A percentile compares a stretch with the other conserved stretches of the same genome.
These are phyloP conservation scores for Picea abies DNA, from an alignment of 83 land plant genomes.

Conservation along the genomic window DNA sequence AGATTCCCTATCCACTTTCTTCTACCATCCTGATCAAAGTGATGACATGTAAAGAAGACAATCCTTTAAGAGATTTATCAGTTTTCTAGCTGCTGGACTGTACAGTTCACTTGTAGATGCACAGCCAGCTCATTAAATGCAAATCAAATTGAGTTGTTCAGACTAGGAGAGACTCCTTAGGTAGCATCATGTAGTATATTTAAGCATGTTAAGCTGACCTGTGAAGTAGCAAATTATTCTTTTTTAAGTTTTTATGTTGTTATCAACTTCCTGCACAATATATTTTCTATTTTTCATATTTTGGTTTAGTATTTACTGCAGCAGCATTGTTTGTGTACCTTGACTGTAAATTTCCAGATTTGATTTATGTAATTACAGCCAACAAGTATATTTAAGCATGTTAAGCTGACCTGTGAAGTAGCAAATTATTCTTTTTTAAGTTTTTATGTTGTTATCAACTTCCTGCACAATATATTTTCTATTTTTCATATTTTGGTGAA, in stretches of 20 bases:
- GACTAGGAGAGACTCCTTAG: background rate
- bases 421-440: background rate
- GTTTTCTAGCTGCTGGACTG: background rate
- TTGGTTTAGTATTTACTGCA: too few species aligned
- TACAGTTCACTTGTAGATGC: background rate
- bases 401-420: background rate
- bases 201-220: background rate
- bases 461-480: too few species aligned
- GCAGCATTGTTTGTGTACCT: too few species aligned
- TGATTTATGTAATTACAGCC: too few species aligned
- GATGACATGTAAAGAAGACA: background rate
- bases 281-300: too few species aligned
- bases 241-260: too few species aligned
- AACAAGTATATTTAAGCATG: too few species aligned
- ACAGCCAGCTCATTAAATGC: background rate
- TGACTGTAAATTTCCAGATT: too few species aligned
- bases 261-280: too few species aligned
- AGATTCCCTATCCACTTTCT: too few species aligned
- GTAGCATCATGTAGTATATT: background rate
- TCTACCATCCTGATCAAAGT: background rate
- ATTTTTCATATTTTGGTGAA: too few species aligned
- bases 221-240: background rate
- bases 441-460: too few species aligned
- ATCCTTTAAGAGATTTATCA: background rate
- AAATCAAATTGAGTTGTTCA: background rate